Evolutionary conservation across 2,329 filamentous ascomycete species (phyloP), one percentile per base, ranked within the genome.

Genomic region (Penicillium glabrum): DNA sequence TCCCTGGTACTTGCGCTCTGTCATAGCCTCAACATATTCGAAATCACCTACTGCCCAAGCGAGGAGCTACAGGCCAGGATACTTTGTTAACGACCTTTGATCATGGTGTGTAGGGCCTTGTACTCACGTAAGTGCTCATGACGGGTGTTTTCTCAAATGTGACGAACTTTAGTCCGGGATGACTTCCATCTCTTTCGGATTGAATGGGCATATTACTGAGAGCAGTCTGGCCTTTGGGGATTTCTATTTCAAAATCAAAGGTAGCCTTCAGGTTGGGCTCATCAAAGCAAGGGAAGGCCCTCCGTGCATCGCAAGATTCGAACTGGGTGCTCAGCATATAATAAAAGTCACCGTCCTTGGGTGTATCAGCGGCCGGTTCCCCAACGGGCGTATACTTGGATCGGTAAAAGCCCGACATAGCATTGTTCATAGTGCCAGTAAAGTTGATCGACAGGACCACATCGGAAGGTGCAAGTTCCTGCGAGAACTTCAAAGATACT

Each of bases 31-130:
- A 53, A 98, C 87, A 68, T 96, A 96, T 76, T 98, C 93, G 62
- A 99, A 98, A 74, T 99, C 93, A 57, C 95, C 95, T 60, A 97
- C 85, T 23, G 93, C 93, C 95, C 95, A 97, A 23, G 93, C 92
- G 26, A 96, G 80, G 29, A 97, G 85, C 76, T 96, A 89, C 24
- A 59, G 71, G 84, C 19, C 35, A 16, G 11, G 84, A 26, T 14
- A 51, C 43, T 50, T 27, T 14, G 49, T 60, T 52, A 57, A 41
- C 26, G 1, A 24, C 29, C 8, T 53, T 19, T 31, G 4, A 27
- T 37, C 16, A 44, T 5, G 16, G 19, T 13, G 29, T 16, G 14
- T 8, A 14, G 21, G 14, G 3, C n/a, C 2, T 31, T 23, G 33
- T 14, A 72, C 76, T 68, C 53, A 86, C 84, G 80, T 88, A 84